Evolutionary conservation across 2,329 filamentous ascomycete species (phyloP).

Genomic region (Monosporascus sp.): DNA sequence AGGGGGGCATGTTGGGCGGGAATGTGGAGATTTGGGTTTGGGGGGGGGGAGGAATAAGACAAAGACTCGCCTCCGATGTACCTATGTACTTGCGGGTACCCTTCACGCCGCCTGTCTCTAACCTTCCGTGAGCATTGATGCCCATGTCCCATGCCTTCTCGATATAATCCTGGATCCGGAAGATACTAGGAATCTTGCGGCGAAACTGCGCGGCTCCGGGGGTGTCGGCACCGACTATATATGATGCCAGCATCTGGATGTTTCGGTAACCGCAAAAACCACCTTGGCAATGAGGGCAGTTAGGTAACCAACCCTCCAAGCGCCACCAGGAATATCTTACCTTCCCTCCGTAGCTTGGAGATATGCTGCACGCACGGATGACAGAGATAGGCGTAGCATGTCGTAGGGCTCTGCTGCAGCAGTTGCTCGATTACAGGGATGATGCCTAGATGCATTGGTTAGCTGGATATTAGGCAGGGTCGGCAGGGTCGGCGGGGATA

Average conservation of each 20-base stretch:
- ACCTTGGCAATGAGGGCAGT: constrained; percentile 38
- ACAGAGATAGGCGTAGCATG: constrained; percentile 73
- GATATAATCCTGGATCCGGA: constrained; percentile 80
- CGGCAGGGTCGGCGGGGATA: not conserved
- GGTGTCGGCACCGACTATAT: constrained; percentile 57
- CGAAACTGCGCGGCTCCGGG: constrained; percentile 57
- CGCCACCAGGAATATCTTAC: constrained; percentile 26
- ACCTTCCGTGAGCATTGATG: constrained; percentile 67
- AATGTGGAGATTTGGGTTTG: not conserved
- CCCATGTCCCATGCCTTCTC: constrained; percentile 84
- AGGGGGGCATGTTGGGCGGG: not conserved
- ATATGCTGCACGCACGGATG: constrained; percentile 71
- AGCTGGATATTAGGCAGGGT: constrained; percentile 20
- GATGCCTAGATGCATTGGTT: constrained; percentile 47
- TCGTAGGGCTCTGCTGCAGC: constrained; percentile 58
- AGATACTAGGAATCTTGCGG: constrained; percentile 64
- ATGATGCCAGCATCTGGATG: constrained; percentile 85
- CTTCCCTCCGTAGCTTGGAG: constrained; percentile 73
- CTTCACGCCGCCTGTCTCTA: constrained; percentile 80
- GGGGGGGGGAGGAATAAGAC: no score
- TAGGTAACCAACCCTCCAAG: no score
- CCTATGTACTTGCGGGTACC: constrained; percentile 95
- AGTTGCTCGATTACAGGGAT: constrained; percentile 59
- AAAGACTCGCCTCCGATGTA: constrained; percentile 74
- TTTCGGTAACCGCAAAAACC: constrained; percentile 95